phyloP scores from a whole-genome alignment of 495 filamentous ascomycete species.

The Penicillium daleae region DNA sequence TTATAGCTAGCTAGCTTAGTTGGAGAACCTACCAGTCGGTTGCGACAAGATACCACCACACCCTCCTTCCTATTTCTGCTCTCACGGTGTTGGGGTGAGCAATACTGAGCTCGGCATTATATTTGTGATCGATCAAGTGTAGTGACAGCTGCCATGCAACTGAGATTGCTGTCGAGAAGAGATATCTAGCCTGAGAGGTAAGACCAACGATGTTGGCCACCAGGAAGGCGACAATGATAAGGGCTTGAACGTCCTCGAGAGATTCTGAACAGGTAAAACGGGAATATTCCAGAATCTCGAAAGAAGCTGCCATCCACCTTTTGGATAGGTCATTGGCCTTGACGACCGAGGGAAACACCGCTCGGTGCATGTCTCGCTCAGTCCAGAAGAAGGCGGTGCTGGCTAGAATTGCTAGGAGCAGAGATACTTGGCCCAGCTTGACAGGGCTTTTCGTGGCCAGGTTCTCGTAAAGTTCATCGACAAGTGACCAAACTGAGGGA shows the following conservation, averaged over 20 bases:
- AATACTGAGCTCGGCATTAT: constrained; percentile 18
- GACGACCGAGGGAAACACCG: constrained; percentile 34
- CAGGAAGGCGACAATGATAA: constrained; percentile 43
- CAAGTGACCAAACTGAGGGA: constrained; percentile 37
- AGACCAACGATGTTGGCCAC: constrained; percentile 46
- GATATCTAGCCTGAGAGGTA: constrained; percentile 34
- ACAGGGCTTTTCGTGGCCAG: constrained; percentile 27
- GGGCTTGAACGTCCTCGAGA: constrained; percentile 50
- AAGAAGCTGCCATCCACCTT: constrained; percentile 41
- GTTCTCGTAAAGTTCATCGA: constrained; percentile 42
- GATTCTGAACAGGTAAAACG: constrained; percentile 30
- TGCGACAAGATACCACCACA: constrained; percentile 55
- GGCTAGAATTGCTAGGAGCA: constrained; percentile 51
- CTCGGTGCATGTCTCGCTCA: constrained; percentile 20
- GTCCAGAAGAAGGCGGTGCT: constrained; percentile 48
- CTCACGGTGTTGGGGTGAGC: constrained; percentile 24
- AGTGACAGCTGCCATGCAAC: constrained; percentile 44
- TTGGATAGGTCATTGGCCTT: constrained; percentile 36
- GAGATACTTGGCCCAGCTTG: constrained; percentile 35
- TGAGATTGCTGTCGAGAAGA: constrained; percentile 36
- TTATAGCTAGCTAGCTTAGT: neutral
- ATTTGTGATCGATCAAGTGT: constrained; percentile 46
- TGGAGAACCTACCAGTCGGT: constrained; percentile 47
- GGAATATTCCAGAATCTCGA: constrained; percentile 45
- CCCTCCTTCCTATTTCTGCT: constrained; percentile 48